Base-by-base conservation (phyloP, 345 rosid species). In the Eucalyptus viminalis region DNA sequence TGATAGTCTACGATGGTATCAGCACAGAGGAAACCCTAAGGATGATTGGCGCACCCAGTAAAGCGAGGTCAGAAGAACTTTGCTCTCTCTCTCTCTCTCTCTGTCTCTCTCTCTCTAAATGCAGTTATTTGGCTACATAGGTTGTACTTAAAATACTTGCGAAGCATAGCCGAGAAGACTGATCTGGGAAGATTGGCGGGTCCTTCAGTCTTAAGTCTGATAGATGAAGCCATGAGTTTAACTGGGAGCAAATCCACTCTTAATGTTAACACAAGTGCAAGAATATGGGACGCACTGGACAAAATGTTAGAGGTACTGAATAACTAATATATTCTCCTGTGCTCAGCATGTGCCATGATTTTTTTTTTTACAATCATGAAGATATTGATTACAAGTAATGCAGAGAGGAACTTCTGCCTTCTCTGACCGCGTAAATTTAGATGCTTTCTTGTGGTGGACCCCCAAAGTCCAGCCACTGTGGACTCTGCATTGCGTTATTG, bases 101-200 rank as follows among this genome's bases (percentile, higher is more conserved):
- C n/a, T 69, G 17, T 62, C 89, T 86, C 86, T 88, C 80, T 87
- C 22, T 31, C 27, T 80, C 58, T 14, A 43, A 67, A 62, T 21
- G 53, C 40, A 24, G 56, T 85, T 44, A 88, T 37, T 86, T 51
- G 83, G 83, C 83, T 37, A 37, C 54, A 25, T 94, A 95, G 99
- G 89, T 90, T 97, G 92, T 97, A 97, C 93, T 91, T 96, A 89
- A 96, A 93, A 86, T 95, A 97, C 91, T 72, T 95, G 92, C 93
- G 98, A 90, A 96, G 91, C 92, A 21, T 96, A 89, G 94, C 98
- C 4, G 97, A 96, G 95, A 97, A 94, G 93, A 96, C 99, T 89
- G 99, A 97, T 92, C 87, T 97, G 81, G 99, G 98, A 92, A 95
- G 99, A 94, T 93, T 97, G 91, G 96, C 92, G 53, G 93, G 95